Conservation (phyloP, 1,284 basidiomycete species). For the Cryptococcus sp. region DNA sequence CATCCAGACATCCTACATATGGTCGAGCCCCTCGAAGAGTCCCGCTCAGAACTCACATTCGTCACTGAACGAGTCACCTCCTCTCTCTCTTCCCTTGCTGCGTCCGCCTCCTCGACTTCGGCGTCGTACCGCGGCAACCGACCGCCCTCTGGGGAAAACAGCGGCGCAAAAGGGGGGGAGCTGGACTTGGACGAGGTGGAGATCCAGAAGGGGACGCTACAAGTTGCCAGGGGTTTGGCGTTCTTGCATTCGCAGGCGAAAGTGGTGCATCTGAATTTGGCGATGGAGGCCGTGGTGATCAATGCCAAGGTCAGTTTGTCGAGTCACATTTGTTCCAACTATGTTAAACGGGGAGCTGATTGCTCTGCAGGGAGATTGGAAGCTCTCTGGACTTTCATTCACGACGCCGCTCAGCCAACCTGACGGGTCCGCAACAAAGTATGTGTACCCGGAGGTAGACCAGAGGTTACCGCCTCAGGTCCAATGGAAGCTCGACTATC, state of each 20-base stretch:
- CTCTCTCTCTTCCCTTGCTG: slow-evolving; percentile 53
- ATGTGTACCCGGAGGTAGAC: slow-evolving; percentile 87
- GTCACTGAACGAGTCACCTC: slow-evolving; percentile 87
- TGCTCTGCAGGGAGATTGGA: slow-evolving; percentile 85
- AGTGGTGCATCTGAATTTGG: slow-evolving; percentile 87
- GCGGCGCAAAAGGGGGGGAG: slow-evolving; percentile 60
- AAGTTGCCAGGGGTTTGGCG: slow-evolving; percentile 85
- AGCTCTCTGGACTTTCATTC: slow-evolving; percentile 83
- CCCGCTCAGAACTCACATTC: slow-evolving; percentile 78
- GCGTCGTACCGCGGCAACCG: slow-evolving; percentile 50
- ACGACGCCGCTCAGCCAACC: slow-evolving; percentile 72
- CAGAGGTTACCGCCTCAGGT: slow-evolving; percentile 72
- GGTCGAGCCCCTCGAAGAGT: slow-evolving; percentile 97
- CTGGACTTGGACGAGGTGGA: slow-evolving; percentile 60
- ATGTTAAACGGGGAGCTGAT: slow-evolving; percentile 1
- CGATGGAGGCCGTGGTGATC: slow-evolving; percentile 75
- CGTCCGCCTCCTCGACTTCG: slow-evolving; percentile 59
- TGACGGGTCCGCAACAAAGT: slow-evolving; percentile 71
- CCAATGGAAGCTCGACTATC: slow-evolving; percentile 91
- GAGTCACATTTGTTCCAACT: too few species aligned
- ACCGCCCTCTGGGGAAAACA: slow-evolving; percentile 53
- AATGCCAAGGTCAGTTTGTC: slow-evolving; percentile 72
- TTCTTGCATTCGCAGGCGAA: slow-evolving; percentile 91
- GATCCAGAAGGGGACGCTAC: slow-evolving; percentile 95
- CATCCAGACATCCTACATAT: slow-evolving; percentile 97